Conservation (phyloP, 164 flowering plant species). For the Chimonanthus salicifolius region DNA sequence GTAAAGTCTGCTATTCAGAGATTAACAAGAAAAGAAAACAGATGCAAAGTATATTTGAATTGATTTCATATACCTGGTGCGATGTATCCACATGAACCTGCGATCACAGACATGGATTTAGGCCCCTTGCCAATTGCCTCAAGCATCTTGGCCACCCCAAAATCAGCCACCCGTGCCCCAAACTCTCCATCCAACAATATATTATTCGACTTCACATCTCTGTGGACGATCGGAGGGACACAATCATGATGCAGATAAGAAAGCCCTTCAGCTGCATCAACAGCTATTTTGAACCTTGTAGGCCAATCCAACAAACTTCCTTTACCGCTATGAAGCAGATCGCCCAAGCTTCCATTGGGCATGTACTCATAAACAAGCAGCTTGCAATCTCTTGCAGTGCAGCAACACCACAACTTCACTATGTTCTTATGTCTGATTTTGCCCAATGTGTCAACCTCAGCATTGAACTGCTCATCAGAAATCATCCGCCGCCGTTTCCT, state of each 20-base stretch:
- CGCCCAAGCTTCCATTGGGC: slow-evolving; percentile 81
- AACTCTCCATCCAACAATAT: slow-evolving; percentile 61
- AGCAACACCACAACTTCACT: slow-evolving; percentile 65
- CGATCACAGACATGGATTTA: slow-evolving; percentile 63
- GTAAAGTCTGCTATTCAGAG: not conserved
- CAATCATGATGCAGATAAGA: slow-evolving; percentile 77
- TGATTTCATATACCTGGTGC: slow-evolving; percentile 61
- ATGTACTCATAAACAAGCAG: slow-evolving; percentile 70
- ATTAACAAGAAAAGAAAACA: not conserved
- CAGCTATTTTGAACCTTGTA: slow-evolving; percentile 47
- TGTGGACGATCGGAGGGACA: slow-evolving; percentile 64
- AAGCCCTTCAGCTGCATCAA: slow-evolving; percentile 70
- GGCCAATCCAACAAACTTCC: slow-evolving; percentile 58
- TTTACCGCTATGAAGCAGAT: slow-evolving; percentile 51
- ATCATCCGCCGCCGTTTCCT: slow-evolving; percentile 13
- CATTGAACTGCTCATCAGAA: slow-evolving; percentile 39
- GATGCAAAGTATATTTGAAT: not conserved
- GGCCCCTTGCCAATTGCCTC: slow-evolving; percentile 27
- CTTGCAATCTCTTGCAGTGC: slow-evolving; percentile 42
- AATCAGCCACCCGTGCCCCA: slow-evolving; percentile 64
- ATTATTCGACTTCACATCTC: slow-evolving; percentile 69
- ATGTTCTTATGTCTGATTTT: slow-evolving; percentile 73
- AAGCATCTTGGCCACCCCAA: slow-evolving; percentile 62
- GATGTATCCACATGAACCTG: slow-evolving; percentile 80
- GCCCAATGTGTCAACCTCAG: slow-evolving; percentile 63